A percentile compares a stretch with the other conserved stretches of the same genome.
phyloP scores from a whole-genome alignment of 2,329 filamentous ascomycete genomes.

The Venturia aucupariae region DNA sequence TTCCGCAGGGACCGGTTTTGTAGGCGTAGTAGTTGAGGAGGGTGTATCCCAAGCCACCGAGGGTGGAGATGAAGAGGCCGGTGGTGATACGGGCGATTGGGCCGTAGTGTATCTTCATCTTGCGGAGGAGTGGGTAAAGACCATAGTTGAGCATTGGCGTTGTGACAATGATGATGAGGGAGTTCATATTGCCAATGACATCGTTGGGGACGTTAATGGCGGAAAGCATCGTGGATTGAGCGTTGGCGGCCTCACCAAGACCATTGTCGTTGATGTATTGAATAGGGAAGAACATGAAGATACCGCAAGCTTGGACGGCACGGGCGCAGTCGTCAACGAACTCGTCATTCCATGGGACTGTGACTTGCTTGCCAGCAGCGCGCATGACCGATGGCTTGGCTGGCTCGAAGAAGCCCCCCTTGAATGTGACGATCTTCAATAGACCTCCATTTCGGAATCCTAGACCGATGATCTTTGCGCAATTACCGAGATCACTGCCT shows the following conservation, averaged over 20 bases:
- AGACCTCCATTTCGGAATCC: conserved; percentile 32
- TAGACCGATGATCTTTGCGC: conserved; percentile 34
- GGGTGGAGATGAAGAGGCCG: conserved; percentile 40
- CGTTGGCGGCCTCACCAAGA: neutral
- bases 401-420: conserved; percentile 19
- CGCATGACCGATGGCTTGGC: conserved; percentile 24
- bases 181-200: conserved; percentile 42
- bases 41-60: conserved; percentile 24
- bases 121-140: conserved; percentile 39
- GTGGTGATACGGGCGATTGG: conserved; percentile 43
- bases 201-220: conserved; percentile 41
- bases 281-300: conserved; percentile 31
- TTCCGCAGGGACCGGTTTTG: conserved; percentile 1
- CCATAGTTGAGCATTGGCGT: conserved; percentile 41
- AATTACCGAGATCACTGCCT: conserved; percentile 38
- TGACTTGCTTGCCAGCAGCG: conserved; percentile 1
- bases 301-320: conserved; percentile 26
- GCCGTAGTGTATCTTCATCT: conserved; percentile 36
- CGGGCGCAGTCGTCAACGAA: conserved; percentile 29
- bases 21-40: conserved; percentile 12
- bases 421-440: conserved; percentile 11
- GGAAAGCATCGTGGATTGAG: neutral
- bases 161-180: conserved; percentile 39
- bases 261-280: conserved; percentile 6
- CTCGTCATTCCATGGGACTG: conserved; percentile 25